Evolutionary conservation across 495 filamentous ascomycete species (phyloP).

Genomic region (Clavariopsis aquatica): DNA sequence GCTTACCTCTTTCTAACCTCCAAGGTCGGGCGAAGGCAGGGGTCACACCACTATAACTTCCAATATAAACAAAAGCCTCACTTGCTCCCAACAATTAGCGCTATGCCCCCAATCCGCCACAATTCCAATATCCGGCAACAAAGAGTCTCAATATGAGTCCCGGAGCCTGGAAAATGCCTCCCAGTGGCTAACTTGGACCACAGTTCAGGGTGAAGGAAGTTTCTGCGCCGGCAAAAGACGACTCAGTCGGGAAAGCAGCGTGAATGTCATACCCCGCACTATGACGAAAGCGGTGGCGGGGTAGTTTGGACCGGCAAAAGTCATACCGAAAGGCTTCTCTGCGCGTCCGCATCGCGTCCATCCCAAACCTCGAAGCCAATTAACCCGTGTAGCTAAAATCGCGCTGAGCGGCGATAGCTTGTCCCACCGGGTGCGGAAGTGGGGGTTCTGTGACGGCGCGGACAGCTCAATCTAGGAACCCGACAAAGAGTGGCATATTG

Average conservation of each 20-base stretch:
- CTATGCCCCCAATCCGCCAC: background rate
- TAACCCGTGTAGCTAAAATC: background rate
- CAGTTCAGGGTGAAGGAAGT: background rate
- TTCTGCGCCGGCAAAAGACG: slow-evolving; percentile 24
- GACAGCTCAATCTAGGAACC: slow-evolving; percentile 1
- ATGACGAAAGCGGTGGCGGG: slow-evolving; percentile 29
- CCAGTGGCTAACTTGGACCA: background rate
- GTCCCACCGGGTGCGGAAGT: background rate
- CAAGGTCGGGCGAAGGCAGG: background rate
- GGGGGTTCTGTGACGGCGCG: background rate
- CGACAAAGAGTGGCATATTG: background rate
- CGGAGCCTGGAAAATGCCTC: no score
- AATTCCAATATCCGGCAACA: background rate
- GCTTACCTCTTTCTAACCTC: background rate
- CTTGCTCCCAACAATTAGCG: background rate
- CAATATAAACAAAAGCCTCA: slow-evolving; percentile 3
- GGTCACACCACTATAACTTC: background rate
- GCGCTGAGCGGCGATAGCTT: slow-evolving; percentile 1
- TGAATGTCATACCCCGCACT: slow-evolving; percentile 26
- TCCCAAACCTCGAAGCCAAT: background rate
- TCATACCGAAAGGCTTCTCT: background rate
- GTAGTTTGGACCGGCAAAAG: slow-evolving; percentile 23
- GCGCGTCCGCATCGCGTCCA: background rate
- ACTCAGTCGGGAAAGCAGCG: background rate
- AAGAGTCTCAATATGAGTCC: no score